Conservation (phyloP, 2,329 filamentous ascomycete genomes). For the Akanthomyces uredinophilus region DNA sequence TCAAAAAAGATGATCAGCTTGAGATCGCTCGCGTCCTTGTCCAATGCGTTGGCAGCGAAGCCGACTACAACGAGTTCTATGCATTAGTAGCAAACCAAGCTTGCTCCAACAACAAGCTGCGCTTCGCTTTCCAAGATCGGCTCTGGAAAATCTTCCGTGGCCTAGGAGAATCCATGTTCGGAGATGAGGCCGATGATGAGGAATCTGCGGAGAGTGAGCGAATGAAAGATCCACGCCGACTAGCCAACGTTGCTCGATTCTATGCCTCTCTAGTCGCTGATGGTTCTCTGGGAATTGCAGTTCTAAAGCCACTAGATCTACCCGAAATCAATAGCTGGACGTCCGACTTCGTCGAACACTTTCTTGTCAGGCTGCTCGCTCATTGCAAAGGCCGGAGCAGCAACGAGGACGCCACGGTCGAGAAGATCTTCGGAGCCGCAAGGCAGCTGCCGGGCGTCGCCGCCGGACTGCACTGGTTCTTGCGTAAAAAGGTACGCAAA, state of each 20-base stretch:
- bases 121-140: constrained; percentile 80
- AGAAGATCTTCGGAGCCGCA: constrained; percentile 61
- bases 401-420: constrained; percentile 53
- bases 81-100: constrained; percentile 75
- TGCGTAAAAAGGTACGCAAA: constrained; percentile 68
- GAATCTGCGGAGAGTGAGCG: constrained; percentile 43
- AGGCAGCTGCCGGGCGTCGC: constrained; percentile 63
- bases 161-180: constrained; percentile 75
- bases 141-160: constrained; percentile 81
- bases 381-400: constrained; percentile 46
- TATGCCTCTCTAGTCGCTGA: constrained; percentile 47
- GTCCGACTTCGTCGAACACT: constrained; percentile 70
- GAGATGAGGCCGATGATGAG: constrained; percentile 56
- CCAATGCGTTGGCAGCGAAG: constrained; percentile 79
- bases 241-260: constrained; percentile 50
- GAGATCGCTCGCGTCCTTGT: constrained; percentile 86
- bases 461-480: constrained; percentile 71
- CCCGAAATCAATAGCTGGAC: constrained; percentile 72
- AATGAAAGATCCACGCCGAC: constrained; percentile 43
- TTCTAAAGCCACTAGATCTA: constrained; percentile 70
- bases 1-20: constrained; percentile 80
- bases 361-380: constrained; percentile 71
- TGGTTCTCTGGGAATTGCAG: constrained; percentile 39
- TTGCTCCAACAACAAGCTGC: constrained; percentile 68
- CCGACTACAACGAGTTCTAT: constrained; percentile 89